Percentiles rank a stretch among this genome's conserved stretches.
Conservation (phyloP, 2,329 filamentous ascomycete genomes). For the Scedosporium dehoogii region DNA sequence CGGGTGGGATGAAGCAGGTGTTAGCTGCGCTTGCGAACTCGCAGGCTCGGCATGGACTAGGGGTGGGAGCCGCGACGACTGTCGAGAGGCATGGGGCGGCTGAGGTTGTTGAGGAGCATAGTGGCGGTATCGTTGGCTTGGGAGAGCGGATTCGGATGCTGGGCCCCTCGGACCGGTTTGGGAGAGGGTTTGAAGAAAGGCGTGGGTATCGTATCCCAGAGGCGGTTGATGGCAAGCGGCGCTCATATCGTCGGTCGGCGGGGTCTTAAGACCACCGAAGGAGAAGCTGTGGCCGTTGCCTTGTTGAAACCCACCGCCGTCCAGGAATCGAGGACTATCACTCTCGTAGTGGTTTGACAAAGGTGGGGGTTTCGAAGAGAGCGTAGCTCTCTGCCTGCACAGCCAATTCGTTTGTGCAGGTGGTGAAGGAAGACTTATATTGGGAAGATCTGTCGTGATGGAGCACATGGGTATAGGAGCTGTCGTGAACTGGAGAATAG, state of each 20-base stretch:
- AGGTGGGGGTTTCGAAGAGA: neutral
- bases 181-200: slow-evolving; percentile 23
- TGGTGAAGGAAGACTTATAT: slow-evolving; percentile 1
- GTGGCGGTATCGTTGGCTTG: neutral
- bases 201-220: slow-evolving; percentile 35
- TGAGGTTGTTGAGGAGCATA: neutral
- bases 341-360: neutral
- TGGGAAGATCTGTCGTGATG: neutral
- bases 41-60: neutral
- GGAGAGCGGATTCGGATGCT: slow-evolving; percentile 21
- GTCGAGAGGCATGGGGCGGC: neutral
- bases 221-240: slow-evolving; percentile 37
- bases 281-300: neutral
- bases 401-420: neutral
- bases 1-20: neutral
- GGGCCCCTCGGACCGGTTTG: slow-evolving; percentile 21
- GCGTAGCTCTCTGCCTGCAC: slow-evolving; percentile 1
- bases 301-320: neutral
- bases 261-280: slow-evolving; percentile 34
- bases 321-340: neutral
- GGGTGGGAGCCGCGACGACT: slow-evolving; percentile 13
- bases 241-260: slow-evolving; percentile 43
- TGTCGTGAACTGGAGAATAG: neutral
- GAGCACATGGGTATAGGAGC: slow-evolving; percentile 4
- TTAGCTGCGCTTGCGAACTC: too few species aligned